Percentiles rank a stretch among this genome's conserved stretches.
Conservation (phyloP, 2,329 filamentous ascomycete species). For the Beauveria sp. region DNA sequence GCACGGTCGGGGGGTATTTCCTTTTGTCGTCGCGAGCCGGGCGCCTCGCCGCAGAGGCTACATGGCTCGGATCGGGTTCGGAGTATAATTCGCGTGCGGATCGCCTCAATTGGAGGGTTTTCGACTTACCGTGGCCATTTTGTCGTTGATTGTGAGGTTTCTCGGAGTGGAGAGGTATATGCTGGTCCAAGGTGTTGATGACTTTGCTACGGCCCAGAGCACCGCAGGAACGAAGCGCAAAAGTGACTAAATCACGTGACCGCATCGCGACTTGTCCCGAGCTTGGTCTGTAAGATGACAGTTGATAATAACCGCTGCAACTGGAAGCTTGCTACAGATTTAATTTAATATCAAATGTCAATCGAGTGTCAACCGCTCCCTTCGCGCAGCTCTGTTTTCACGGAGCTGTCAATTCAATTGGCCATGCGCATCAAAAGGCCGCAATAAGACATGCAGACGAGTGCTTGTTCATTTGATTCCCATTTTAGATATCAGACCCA, state of each 20-base stretch:
- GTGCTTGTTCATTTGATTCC: conserved; percentile 9
- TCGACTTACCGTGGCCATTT: conserved; percentile 62
- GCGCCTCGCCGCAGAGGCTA: not conserved
- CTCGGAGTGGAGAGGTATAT: conserved; percentile 40
- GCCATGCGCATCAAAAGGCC: not conserved
- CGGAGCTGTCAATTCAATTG: not conserved
- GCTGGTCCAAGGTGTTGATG: conserved; percentile 38
- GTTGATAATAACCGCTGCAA: not conserved
- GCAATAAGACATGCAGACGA: not conserved
- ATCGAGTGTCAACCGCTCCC: no score
- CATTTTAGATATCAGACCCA: conserved; percentile 10
- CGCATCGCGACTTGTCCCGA: conserved; percentile 9
- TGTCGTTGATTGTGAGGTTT: conserved; percentile 42
- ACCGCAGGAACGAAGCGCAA: conserved; percentile 17
- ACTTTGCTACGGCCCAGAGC: conserved; percentile 33
- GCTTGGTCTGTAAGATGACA: not conserved
- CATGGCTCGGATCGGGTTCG: not conserved
- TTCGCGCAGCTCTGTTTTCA: not conserved
- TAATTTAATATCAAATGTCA: no score
- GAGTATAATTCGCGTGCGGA: not conserved
- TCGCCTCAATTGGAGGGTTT: conserved; percentile 21
- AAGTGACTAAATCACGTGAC: conserved; percentile 12
- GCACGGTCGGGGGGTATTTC: not conserved
- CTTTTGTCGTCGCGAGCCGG: not conserved
- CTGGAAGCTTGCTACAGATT: no score